A percentile compares a stretch with the other conserved stretches of the same genome.
Conservation (phyloP, 371 early-diverging fungal genomes). For the Mortierella sp. region DNA sequence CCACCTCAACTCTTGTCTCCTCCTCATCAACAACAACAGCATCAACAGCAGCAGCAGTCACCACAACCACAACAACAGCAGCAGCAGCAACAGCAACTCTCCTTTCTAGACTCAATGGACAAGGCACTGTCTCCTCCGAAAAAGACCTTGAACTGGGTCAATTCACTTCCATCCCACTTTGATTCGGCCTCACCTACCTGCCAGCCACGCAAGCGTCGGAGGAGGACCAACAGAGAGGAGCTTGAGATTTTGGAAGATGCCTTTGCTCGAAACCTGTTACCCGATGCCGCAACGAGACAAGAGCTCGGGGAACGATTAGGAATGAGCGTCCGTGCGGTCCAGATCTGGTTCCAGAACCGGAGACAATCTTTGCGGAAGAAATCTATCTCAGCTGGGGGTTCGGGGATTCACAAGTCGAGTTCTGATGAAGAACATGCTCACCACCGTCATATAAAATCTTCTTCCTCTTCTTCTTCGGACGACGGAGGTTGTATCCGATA, state of each 20-base stretch:
- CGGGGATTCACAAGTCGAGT: slow-evolving; percentile 10
- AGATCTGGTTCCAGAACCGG: slow-evolving; percentile 98
- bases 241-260: slow-evolving; percentile 67
- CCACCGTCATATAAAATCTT: too few relatives aligned
- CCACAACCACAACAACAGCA: slow-evolving; percentile 12
- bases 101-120: slow-evolving; percentile 21
- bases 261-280: slow-evolving; percentile 70
- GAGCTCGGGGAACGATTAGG: slow-evolving; percentile 76
- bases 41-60: neutral
- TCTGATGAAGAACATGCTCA: slow-evolving; percentile 27
- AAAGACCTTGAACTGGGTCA: slow-evolving; percentile 53
- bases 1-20: neutral
- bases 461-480: too few relatives aligned
- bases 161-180: slow-evolving; percentile 46
- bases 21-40: neutral
- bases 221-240: slow-evolving; percentile 72
- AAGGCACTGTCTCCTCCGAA: slow-evolving; percentile 17
- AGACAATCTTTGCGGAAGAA: slow-evolving; percentile 58
- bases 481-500: too few relatives aligned
- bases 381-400: slow-evolving; percentile 21
- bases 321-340: slow-evolving; percentile 89
- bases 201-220: slow-evolving; percentile 63
- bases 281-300: slow-evolving; percentile 78
- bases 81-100: slow-evolving; percentile 7
- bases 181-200: slow-evolving; percentile 26